phyloP scores from a whole-genome alignment of 768 basidiomycete species.

The Cystobasidium tubakii region DNA sequence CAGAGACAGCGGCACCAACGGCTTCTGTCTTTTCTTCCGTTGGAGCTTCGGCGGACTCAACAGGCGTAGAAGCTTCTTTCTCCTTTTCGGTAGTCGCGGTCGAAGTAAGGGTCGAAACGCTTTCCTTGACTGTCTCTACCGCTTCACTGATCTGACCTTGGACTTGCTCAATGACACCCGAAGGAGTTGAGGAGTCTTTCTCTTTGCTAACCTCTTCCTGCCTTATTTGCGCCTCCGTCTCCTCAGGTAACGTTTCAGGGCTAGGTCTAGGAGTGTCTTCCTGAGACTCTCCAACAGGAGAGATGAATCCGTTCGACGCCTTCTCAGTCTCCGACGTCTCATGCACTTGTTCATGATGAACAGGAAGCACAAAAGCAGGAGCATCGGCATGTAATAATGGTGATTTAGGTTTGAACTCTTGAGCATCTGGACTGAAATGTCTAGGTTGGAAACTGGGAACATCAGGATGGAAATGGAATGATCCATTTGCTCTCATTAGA shows the following conservation, averaged over 20 bases:
- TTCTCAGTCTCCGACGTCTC: not conserved
- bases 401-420: slow-evolving; percentile 22
- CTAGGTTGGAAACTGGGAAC: slow-evolving; percentile 20
- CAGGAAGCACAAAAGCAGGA: not conserved
- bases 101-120: not conserved
- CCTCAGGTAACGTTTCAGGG: not conserved
- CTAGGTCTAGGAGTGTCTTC: slow-evolving; percentile 4
- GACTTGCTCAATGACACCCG: not conserved
- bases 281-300: not conserved
- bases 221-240: not conserved
- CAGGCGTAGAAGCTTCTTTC: not conserved
- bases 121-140: not conserved
- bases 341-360: not conserved
- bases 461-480: slow-evolving; percentile 22
- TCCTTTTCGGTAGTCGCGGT: not conserved
- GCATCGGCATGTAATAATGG: slow-evolving; percentile 5
- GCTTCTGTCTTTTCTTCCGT: not conserved
- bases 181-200: too few species aligned
- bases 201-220: not conserved
- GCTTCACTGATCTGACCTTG: not conserved
- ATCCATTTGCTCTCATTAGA: not conserved
- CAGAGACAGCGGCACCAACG: too few species aligned
- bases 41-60: not conserved
- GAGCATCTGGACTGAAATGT: slow-evolving; percentile 1
- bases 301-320: not conserved